Conservation (phyloP, 306 rosid genomes). For the Macrotyloma uniflorum region DNA sequence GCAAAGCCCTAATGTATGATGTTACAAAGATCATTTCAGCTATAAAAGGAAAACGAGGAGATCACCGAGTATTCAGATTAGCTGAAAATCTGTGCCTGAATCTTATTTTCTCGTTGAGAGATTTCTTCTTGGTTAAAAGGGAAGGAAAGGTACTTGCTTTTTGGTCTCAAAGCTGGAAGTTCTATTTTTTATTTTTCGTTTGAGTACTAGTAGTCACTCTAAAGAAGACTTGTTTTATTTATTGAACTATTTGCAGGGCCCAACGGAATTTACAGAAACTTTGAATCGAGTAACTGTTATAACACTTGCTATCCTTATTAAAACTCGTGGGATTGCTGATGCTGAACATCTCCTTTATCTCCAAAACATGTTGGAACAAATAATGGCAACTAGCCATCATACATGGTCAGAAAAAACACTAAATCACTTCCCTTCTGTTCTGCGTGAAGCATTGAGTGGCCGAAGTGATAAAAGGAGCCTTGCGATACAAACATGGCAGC, state of each 20-base stretch:
- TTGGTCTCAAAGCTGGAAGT: slow-evolving; percentile 40
- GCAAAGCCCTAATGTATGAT: slow-evolving; percentile 96
- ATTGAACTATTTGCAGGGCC: slow-evolving; percentile 70
- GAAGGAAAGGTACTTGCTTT: slow-evolving; percentile 83
- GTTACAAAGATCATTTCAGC: slow-evolving; percentile 93
- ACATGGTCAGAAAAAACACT: slow-evolving; percentile 96
- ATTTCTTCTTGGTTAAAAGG: slow-evolving; percentile 91
- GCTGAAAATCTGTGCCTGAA: slow-evolving; percentile 97
- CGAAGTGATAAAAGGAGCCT: slow-evolving; percentile 77
- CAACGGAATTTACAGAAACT: slow-evolving; percentile 94
- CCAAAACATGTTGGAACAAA: slow-evolving; percentile 89
- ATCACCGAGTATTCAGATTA: slow-evolving; percentile 92
- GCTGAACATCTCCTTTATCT: slow-evolving; percentile 91
- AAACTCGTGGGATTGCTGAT: slow-evolving; percentile 97
- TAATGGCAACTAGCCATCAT: slow-evolving; percentile 79
- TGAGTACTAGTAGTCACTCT: slow-evolving; percentile 20
- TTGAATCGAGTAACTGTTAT: slow-evolving; percentile 78
- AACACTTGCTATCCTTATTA: slow-evolving; percentile 91
- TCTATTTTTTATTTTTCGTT: not conserved
- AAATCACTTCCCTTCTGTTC: slow-evolving; percentile 77
- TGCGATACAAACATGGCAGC: slow-evolving; percentile 92
- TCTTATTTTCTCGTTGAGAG: slow-evolving; percentile 88
- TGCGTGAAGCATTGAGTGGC: slow-evolving; percentile 77
- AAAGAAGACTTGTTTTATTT: not conserved
- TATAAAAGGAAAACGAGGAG: slow-evolving; percentile 85